Base-by-base conservation (phyloP, 2,329 filamentous ascomycete species). In the Colletotrichum sp. region DNA sequence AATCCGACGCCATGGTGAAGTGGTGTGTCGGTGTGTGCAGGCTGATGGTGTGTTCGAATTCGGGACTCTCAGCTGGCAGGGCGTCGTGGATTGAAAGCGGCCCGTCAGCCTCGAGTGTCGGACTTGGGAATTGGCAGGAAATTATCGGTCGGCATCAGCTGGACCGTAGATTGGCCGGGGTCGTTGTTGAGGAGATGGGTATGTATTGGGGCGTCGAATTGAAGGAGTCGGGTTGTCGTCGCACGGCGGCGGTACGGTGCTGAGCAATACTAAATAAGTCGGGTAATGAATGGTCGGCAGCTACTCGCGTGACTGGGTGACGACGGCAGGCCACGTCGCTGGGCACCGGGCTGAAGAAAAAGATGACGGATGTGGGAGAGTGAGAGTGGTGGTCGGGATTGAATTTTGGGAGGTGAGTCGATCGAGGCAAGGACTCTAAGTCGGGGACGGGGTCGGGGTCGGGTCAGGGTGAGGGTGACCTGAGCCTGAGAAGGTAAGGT, bases 1-100 rank as follows among this genome's bases (percentile, higher is more conserved):
- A 87, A 77, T 87, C 87, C 78, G 87, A 86, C 78, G 86, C 87
- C 85, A 89, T 87, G 71, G 78, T 71, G 61, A 56, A 63, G 38
- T 72, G 43, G 18, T 65, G 28, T 36, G 52, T 52, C 16, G 48
- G 52, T 68, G 56, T 56, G 32, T 59, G 36, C 56, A 48, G 69
- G 48, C 63, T 66, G 36, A 36, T 76, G 48, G 26, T 72, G 34
- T 66, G 65, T 56, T 73, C 59, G 72, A 52, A 32, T 80, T 79
- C 78, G 76, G 32, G 43, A 64, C 73, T 72, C 72, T 72, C 68
- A 43, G 58, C 62, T 71, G 36, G 62, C 58, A 70, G 64, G 61
- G 63, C 70, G 63, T 58, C 26, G 65, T 66, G 59, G 26, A 69
- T 75, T 73, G 56, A 16, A 68, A 74, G 74, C 59, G 61, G 62